These are phyloP conservation scores for Pelargonium fulgidum DNA, from an alignment of 441 rosid species.

Conservation along the genomic window DNA sequence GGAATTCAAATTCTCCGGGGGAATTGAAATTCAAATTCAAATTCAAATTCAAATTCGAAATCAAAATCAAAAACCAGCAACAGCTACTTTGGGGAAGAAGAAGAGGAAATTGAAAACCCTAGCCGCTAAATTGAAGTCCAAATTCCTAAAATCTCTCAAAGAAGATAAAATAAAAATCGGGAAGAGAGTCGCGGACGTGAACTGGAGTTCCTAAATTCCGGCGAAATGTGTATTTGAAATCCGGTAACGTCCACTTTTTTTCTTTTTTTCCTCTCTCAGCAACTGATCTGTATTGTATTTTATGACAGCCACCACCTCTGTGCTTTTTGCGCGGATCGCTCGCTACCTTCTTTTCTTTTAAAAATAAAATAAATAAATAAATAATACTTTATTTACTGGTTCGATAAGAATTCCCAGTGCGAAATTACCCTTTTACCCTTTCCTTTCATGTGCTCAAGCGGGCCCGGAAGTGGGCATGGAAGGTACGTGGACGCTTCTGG, in stretches of 20 bases:
- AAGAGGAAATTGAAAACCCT: conserved; percentile 24
- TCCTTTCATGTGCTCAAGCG: background rate
- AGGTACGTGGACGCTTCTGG: conserved; percentile 28
- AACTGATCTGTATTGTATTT: conserved; percentile 4
- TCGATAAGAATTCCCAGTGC: too few species aligned
- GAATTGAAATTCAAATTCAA: too few species aligned
- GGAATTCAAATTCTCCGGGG: background rate
- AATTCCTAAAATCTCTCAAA: background rate
- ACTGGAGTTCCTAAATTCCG: conserved; percentile 57
- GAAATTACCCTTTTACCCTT: conserved; percentile 32
- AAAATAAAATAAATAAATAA: background rate
- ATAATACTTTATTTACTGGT: background rate
- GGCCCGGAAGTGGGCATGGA: conserved; percentile 24
- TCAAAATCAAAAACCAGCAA: background rate
- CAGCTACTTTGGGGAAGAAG: background rate
- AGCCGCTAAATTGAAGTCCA: conserved; percentile 15
- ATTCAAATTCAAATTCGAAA: too few species aligned
- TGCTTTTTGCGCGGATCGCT: conserved; percentile 39
- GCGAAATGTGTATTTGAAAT: conserved; percentile 52
- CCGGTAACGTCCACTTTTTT: conserved; percentile 59
- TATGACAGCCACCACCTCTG: conserved; percentile 26
- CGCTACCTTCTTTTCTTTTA: conserved; percentile 28
- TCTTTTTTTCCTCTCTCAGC: conserved; percentile 25
- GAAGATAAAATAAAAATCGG: background rate
- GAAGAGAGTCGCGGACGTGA: conserved; percentile 45